Conservation (phyloP, 768 basidiomycete genomes). For the Mycena indigotica region DNA sequence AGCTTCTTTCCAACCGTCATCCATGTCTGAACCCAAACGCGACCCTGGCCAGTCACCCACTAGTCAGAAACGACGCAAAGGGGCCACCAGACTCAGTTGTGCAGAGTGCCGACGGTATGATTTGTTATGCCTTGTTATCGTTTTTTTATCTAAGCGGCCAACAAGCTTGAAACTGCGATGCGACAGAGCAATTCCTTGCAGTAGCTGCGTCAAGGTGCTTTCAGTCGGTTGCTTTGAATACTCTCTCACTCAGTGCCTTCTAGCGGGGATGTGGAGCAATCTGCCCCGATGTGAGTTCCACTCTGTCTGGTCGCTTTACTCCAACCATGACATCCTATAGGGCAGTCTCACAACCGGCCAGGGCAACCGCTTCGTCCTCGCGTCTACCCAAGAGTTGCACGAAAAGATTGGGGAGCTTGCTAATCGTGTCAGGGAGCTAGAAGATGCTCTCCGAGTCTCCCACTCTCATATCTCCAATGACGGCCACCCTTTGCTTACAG, state of each 20-base stretch:
- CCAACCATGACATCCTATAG: slow-evolving; percentile 31
- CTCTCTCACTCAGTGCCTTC: slow-evolving; percentile 19
- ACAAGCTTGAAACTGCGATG: slow-evolving; percentile 68
- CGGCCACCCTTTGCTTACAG: slow-evolving; percentile 65
- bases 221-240: slow-evolving; percentile 23
- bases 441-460: slow-evolving; percentile 65
- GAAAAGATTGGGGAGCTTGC: slow-evolving; percentile 79
- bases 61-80: slow-evolving; percentile 64
- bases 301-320: slow-evolving; percentile 14
- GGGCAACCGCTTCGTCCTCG: slow-evolving; percentile 74
- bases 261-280: slow-evolving; percentile 77
- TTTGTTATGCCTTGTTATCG: slow-evolving; percentile 6
- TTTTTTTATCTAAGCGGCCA: slow-evolving; percentile 9
- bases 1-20: slow-evolving; percentile 16
- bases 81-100: slow-evolving; percentile 76
- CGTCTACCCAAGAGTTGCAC: slow-evolving; percentile 78
- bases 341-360: slow-evolving; percentile 81
- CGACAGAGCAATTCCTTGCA: slow-evolving; percentile 70
- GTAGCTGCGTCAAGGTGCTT: slow-evolving; percentile 73
- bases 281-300: slow-evolving; percentile 70
- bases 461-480: slow-evolving; percentile 62
- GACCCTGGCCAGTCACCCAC: slow-evolving; percentile 23
- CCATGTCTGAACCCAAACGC: slow-evolving; percentile 40
- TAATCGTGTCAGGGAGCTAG: slow-evolving; percentile 73
- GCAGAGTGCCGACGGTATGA: slow-evolving; percentile 75